These are phyloP conservation scores for Verticillium isaacii DNA, from an alignment of 2,329 filamentous ascomycete genomes.

Conservation along the genomic window DNA sequence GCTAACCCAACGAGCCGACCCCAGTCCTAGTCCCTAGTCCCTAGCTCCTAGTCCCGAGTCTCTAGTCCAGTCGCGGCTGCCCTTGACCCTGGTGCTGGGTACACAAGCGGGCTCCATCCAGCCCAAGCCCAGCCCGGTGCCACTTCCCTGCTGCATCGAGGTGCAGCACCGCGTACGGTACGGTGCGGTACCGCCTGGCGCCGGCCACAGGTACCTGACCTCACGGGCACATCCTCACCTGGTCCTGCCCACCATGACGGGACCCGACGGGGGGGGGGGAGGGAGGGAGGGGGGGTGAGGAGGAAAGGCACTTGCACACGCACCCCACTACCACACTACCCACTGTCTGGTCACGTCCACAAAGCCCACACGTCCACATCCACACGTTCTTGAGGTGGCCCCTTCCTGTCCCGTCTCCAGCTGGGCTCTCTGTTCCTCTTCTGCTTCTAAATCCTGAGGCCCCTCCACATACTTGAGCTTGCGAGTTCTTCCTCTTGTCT, in stretches of 20 bases:
- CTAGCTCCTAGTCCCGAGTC: no score
- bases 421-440: neutral
- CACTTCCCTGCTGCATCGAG: neutral
- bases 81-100: neutral
- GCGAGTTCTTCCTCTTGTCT: neutral
- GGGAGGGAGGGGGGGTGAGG: conserved; percentile 1
- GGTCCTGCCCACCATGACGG: neutral
- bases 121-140: neutral
- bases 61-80: neutral
- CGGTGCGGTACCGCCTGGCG: conserved; percentile 4
- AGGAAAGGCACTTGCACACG: neutral
- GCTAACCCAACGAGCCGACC: neutral
- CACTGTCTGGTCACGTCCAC: neutral
- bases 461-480: neutral
- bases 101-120: neutral
- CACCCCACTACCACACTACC: neutral
- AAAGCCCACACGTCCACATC: neutral
- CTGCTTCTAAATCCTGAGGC: neutral
- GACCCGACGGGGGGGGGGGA: neutral
- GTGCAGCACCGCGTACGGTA: conserved; percentile 5
- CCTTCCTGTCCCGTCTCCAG: neutral
- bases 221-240: neutral
- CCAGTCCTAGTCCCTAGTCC: neutral
- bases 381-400: neutral
- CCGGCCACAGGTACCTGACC: conserved; percentile 1